Evolutionary conservation across 495 filamentous ascomycete genomes (phyloP), one percentile per base, ranked within the genome.

Genomic region (Saxophila tyrrhenica): DNA sequence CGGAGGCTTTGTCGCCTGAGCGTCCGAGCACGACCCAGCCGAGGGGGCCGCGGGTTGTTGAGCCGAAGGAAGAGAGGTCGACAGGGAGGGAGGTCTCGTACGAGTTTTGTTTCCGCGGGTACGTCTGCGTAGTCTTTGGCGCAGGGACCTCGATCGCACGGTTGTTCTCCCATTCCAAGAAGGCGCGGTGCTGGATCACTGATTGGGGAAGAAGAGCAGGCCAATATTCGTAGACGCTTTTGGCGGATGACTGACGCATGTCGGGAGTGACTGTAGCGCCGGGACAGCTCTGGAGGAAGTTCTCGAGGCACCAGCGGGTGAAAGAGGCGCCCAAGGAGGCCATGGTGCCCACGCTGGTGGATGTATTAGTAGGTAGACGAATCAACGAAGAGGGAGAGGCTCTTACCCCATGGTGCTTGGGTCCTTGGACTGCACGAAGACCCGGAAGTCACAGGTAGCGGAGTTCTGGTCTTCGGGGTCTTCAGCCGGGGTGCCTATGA

Each of bases 191-290:
- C 44, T 59, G 32, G 8, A 70, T 49, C 11, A 58, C 62, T 19
- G 51, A 20, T 51, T 70, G 66, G 21, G 66, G 65, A 1, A 70
- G 48, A 11, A 70, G 57, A 5, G 65, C 64, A 15, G 69, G 65
- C 23, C 56, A 67, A 55, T 70, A 69, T 57, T 70, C 67, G 22
- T 64, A 62, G 7, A 69, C 42, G 3, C 60, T 58, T 54, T 64
- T 65, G 9, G 67, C 65, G 10, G 64, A 52, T 9, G 57, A 63
- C 38, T 58, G 65, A 17, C 67, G 48, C 23, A 59, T 47, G 48
- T 73, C 70, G 1, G 69, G 54, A 51, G 69, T 61, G n/a, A 62
- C 61, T 9, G 69, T 72, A 13, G 67, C 69, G 21, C 69, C 70
- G 13, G 70, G 69, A 52, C 67, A 70, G 23, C 58, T 51, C 48